Conservation (phyloP, 192 early-diverging fungal genomes). For the Allomyces macrogynus region DNA sequence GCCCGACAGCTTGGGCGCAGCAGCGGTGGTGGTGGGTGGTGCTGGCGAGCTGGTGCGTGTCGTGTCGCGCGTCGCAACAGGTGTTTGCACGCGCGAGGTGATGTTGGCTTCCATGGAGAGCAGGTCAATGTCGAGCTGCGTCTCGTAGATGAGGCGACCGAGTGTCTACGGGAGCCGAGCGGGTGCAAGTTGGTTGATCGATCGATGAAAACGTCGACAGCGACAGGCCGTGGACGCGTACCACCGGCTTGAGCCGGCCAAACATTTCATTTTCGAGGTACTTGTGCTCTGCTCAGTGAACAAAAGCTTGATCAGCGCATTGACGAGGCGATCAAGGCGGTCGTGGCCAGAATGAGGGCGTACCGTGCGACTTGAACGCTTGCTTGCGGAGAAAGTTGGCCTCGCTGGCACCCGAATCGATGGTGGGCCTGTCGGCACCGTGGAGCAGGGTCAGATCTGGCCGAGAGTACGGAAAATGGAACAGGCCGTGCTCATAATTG, state of each 20-base stretch:
- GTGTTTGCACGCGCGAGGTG: background rate
- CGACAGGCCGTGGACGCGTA: background rate
- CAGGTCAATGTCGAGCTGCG: background rate
- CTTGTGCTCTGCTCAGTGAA: background rate
- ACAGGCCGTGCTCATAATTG: no score
- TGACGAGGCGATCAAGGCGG: background rate
- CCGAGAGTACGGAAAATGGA: no score
- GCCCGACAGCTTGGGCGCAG: no score
- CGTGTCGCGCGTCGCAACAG: background rate
- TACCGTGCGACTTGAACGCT: no score
- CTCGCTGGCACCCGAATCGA: background rate
- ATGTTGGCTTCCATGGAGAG: background rate
- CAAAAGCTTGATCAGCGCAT: background rate
- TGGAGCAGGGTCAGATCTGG: no score
- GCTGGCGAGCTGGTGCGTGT: background rate
- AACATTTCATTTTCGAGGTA: background rate
- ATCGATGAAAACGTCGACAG: no score
- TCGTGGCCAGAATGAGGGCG: background rate
- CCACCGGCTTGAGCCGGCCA: background rate
- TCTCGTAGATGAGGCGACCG: background rate
- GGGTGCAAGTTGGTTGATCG: no score
- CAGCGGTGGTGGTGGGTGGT: no score
- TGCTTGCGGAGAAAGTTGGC: no score
- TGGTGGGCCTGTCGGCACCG: background rate
- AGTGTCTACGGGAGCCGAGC: background rate